Evolutionary conservation across 2,329 filamentous ascomycete genomes (phyloP), one percentile per base, ranked within the genome.

Genomic region (Fusarium sulawesiense): DNA sequence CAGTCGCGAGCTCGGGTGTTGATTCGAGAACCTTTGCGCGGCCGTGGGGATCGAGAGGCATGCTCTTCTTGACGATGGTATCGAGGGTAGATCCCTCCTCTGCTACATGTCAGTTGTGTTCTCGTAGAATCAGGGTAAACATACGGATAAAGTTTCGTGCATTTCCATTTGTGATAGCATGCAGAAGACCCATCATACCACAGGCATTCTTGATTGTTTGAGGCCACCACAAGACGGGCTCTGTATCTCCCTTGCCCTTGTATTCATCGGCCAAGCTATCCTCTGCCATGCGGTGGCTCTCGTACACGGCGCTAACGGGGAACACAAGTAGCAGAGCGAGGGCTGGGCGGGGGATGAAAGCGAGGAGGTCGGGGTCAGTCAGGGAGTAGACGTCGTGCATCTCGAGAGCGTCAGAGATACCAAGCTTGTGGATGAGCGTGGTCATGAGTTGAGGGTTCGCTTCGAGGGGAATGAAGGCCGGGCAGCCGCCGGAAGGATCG

Each of bases 131-230:
- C 7, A 16, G 13, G 8, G 9, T 6, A 4, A 27, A 81, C 75
- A 64, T 78, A 83, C 87, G 80, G 57, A 97, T 87, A 56, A 90
- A 87, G 6, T 82, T 80, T 59, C 87, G 83, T 1, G 92, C 91
- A 2, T 86, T 85, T 0, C 94, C 94, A 79, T 98, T 99, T 47
- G 86, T 86, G 0, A 93, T 88, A 20, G 91, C 92, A 78, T 98
- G 96, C 47, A 98, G 79, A 29, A 98, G 81, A 0, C 92, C 96
- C 83, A 98, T 97, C 46, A 97, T 83, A 0, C 95, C 95, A 79
- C 95, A 98, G 1, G 95, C 93, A 78, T 98, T 97, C 65, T 92
- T 88, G 75, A 98, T 98, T 0, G 94, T 98, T 83, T 98, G 95
- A 73, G 89, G 92, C 86, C 94, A 98, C 96, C 95, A 99, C 10